A percentile compares a stretch with the other conserved stretches of the same genome.
phyloP scores from a whole-genome alignment of 345 rosid genomes.

The Turnera subulata region DNA sequence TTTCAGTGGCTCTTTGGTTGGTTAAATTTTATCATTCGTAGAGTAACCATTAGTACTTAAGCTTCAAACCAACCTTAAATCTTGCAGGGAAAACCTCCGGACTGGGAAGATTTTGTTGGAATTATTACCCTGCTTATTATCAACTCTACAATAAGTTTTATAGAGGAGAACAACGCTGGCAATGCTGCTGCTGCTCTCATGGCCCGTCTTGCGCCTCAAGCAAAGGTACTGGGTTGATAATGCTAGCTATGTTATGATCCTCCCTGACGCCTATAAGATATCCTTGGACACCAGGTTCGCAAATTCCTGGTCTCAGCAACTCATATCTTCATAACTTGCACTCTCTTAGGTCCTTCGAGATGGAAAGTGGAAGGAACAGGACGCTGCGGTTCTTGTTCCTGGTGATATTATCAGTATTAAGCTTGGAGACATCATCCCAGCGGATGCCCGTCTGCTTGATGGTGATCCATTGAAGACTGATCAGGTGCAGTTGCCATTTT shows the following conservation, averaged over 20 bases:
- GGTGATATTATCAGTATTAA: slow-evolving; percentile 66
- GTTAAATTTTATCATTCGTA: background rate
- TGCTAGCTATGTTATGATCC: background rate
- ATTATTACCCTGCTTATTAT: slow-evolving; percentile 64
- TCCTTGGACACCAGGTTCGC: background rate
- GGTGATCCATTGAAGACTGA: slow-evolving; percentile 70
- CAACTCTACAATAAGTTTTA: slow-evolving; percentile 80
- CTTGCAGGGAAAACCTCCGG: slow-evolving; percentile 42
- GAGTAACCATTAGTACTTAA: background rate
- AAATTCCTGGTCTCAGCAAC: background rate
- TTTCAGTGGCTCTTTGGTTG: background rate
- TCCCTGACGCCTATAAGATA: no score
- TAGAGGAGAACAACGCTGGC: slow-evolving; percentile 87
- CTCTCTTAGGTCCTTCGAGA: slow-evolving; percentile 47
- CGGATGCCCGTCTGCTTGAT: slow-evolving; percentile 66
- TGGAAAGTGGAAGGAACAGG: slow-evolving; percentile 60
- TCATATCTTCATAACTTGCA: background rate
- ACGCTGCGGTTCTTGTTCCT: slow-evolving; percentile 60
- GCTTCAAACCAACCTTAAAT: background rate
- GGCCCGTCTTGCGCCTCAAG: slow-evolving; percentile 74
- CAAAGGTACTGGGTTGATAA: slow-evolving; percentile 44
- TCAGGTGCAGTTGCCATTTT: slow-evolving; percentile 37
- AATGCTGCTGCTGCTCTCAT: slow-evolving; percentile 90
- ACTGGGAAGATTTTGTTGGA: slow-evolving; percentile 77
- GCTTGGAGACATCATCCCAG: slow-evolving; percentile 69